A percentile compares a stretch with the other conserved stretches of the same genome.
Evolutionary conservation across 2,329 filamentous ascomycete genomes (phyloP).

Genomic region (Metarhizium anisopliae): DNA sequence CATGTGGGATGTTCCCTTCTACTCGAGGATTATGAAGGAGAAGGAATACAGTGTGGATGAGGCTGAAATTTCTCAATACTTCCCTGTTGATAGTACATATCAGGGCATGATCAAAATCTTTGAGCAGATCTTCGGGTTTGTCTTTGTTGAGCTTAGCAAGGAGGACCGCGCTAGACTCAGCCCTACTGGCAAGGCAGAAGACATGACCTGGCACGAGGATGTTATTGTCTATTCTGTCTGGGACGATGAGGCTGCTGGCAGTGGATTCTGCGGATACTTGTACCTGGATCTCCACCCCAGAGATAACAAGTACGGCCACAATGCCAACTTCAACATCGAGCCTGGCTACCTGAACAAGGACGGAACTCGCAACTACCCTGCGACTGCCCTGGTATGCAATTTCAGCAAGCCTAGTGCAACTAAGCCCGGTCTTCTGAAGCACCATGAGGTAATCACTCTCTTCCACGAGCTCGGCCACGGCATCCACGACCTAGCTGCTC

Average conservation of each 20-base stretch:
- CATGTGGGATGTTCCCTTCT: conserved; percentile 75
- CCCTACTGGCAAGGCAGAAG: conserved; percentile 57
- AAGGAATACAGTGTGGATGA: conserved; percentile 74
- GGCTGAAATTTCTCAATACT: conserved; percentile 73
- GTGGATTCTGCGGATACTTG: conserved; percentile 69
- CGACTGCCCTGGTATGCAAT: conserved; percentile 76
- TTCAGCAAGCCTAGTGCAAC: conserved; percentile 71
- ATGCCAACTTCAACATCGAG: conserved; percentile 76
- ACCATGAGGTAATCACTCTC: conserved; percentile 72
- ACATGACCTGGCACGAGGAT: conserved; percentile 75
- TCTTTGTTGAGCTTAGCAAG: conserved; percentile 62
- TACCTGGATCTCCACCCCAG: conserved; percentile 76
- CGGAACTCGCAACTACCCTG: conserved; percentile 64
- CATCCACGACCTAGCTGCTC: conserved; percentile 59
- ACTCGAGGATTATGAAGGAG: conserved; percentile 72
- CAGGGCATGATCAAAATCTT: conserved; percentile 76
- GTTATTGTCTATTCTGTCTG: conserved; percentile 78
- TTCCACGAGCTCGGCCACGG: conserved; percentile 72
- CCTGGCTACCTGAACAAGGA: conserved; percentile 60
- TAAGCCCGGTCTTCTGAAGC: conserved; percentile 73
- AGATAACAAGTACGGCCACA: conserved; percentile 75
- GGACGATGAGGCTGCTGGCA: conserved; percentile 64
- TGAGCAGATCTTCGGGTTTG: conserved; percentile 70
- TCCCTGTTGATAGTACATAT: conserved; percentile 66
- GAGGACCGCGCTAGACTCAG: conserved; percentile 58